A percentile compares a stretch with the other conserved stretches of the same genome.
phyloP scores from a whole-genome alignment of 1,284 basidiomycete species.

The Meira miltonrushii region DNA sequence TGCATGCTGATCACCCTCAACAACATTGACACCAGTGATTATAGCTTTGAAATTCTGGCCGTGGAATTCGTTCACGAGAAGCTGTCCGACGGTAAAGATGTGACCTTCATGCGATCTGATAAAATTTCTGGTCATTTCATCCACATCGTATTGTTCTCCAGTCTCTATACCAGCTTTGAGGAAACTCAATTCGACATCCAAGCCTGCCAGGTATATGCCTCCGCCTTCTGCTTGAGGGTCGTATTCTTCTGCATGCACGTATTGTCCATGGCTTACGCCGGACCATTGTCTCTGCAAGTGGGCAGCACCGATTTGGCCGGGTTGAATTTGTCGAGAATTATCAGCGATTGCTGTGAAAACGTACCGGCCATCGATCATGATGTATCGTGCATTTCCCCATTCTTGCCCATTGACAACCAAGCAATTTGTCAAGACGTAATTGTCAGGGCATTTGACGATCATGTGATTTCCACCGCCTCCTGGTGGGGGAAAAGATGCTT shows the following conservation, averaged over 20 bases:
- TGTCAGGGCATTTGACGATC: slow-evolving; percentile 33
- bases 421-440: slow-evolving; percentile 42
- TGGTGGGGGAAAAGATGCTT: too few relatives aligned
- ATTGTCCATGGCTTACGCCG: slow-evolving; percentile 42
- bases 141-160: slow-evolving; percentile 58
- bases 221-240: slow-evolving; percentile 39
- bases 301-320: slow-evolving; percentile 40
- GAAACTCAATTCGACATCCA: slow-evolving; percentile 46
- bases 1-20: slow-evolving; percentile 57
- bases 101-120: slow-evolving; percentile 65
- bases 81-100: slow-evolving; percentile 62
- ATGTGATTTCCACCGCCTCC: slow-evolving; percentile 9
- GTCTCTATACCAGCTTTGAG: slow-evolving; percentile 31
- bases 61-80: slow-evolving; percentile 83
- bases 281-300: slow-evolving; percentile 47
- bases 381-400: slow-evolving; percentile 46
- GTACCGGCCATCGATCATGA: slow-evolving; percentile 42
- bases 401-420: slow-evolving; percentile 44
- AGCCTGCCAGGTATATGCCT: slow-evolving; percentile 42
- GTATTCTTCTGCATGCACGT: slow-evolving; percentile 39
- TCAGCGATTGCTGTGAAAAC: slow-evolving; percentile 45
- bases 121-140: slow-evolving; percentile 76
- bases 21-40: slow-evolving; percentile 64
- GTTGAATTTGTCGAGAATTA: slow-evolving; percentile 30
- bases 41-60: slow-evolving; percentile 74